Conservation (phyloP, 2,329 filamentous ascomycete species). For the Aspergillus fumigatiaffinis region DNA sequence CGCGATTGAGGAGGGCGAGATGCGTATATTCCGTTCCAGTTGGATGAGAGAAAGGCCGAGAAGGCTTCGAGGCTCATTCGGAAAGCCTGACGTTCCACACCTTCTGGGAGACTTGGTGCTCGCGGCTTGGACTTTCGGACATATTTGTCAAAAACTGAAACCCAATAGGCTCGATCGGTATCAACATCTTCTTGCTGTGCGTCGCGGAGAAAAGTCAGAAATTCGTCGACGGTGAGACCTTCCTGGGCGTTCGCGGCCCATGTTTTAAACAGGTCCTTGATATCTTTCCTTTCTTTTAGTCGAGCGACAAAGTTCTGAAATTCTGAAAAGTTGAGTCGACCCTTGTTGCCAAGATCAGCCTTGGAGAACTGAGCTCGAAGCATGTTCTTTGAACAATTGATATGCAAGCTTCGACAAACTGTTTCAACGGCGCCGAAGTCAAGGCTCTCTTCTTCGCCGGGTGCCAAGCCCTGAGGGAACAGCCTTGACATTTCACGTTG, state of each 20-base stretch:
- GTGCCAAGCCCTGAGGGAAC: conserved; percentile 41
- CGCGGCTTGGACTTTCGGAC: conserved; percentile 56
- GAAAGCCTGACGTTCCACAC: conserved; percentile 43
- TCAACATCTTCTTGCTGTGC: conserved; percentile 74
- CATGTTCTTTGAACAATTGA: conserved; percentile 76
- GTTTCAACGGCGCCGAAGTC: conserved; percentile 75
- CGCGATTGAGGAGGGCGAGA: conserved; percentile 58
- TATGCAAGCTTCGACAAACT: conserved; percentile 84
- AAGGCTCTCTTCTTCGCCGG: conserved; percentile 64
- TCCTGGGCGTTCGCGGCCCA: conserved; percentile 56
- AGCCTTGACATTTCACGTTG: conserved; percentile 73
- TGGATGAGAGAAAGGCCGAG: conserved; percentile 70
- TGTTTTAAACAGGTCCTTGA: conserved; percentile 67
- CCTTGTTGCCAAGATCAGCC: conserved; percentile 62
- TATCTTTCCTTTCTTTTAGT: conserved; percentile 79
- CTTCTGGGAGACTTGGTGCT: conserved; percentile 43
- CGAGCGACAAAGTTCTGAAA: conserved; percentile 80
- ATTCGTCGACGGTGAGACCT: conserved; percentile 69
- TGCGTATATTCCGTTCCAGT: conserved; percentile 65
- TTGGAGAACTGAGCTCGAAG: conserved; percentile 70
- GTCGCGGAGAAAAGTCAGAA: conserved; percentile 69
- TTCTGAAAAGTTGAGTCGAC: conserved; percentile 69
- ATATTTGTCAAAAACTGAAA: conserved; percentile 67
- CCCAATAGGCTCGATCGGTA: conserved; percentile 63
- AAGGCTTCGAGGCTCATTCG: conserved; percentile 77